phyloP scores from a whole-genome alignment of 495 filamentous ascomycete genomes.

The Penicillium pancosmium region DNA sequence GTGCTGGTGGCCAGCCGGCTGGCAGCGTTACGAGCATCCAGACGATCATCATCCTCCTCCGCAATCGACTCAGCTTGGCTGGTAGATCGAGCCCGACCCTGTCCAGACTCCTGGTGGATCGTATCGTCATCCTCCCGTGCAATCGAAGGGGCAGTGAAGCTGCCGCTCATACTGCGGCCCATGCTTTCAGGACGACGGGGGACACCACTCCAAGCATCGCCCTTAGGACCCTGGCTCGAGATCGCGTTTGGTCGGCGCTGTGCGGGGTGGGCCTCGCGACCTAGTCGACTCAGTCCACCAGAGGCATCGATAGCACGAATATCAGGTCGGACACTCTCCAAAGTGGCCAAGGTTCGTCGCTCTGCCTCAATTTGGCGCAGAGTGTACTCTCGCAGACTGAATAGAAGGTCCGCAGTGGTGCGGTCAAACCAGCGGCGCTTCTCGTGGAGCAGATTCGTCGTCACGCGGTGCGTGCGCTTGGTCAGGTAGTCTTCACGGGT shows the following conservation, averaged over 20 bases:
- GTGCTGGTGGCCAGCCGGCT: constrained; percentile 91
- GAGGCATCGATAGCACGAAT: constrained; percentile 89
- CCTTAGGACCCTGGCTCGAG: constrained; percentile 89
- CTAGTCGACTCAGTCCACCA: constrained; percentile 85
- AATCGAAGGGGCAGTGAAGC: constrained; percentile 49
- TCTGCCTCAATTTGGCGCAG: constrained; percentile 95
- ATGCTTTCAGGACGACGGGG: constrained; percentile 78
- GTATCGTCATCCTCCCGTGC: constrained; percentile 46
- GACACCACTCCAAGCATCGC: constrained; percentile 96
- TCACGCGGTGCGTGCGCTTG: constrained; percentile 84
- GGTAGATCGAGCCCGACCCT: constrained; percentile 61
- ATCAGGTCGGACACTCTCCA: constrained; percentile 90
- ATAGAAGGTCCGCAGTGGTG: constrained; percentile 77
- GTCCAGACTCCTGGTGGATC: constrained; percentile 39
- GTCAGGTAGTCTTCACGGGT: constrained; percentile 75
- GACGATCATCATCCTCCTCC: constrained; percentile 90
- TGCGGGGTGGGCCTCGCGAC: constrained; percentile 82
- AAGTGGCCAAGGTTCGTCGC: constrained; percentile 84
- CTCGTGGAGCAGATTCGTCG: constrained; percentile 83
- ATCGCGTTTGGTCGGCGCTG: constrained; percentile 74
- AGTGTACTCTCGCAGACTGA: constrained; percentile 86
- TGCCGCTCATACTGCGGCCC: constrained; percentile 75
- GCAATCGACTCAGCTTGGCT: constrained; percentile 61
- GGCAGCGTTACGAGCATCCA: constrained; percentile 94
- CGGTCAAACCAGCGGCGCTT: constrained; percentile 89